Evolutionary conservation across 106 monocot genomes (phyloP).

Genomic region (Gastrodia elata): DNA sequence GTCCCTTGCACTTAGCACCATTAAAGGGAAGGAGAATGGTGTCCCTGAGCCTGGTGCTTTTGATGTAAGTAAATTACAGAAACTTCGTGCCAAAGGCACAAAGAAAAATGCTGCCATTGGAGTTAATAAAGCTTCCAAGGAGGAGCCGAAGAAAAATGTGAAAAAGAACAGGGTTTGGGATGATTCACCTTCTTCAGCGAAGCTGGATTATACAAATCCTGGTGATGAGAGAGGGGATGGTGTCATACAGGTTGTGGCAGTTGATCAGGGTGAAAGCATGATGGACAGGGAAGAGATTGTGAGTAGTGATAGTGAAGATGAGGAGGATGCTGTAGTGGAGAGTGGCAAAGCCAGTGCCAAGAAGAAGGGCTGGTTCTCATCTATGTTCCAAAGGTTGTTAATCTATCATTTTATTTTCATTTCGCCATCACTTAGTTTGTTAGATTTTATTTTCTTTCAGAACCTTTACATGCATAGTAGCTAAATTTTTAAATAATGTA

Average conservation of each 20-base stretch:
- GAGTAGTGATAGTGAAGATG: conserved; percentile 81
- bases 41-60: conserved; percentile 63
- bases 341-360: conserved; percentile 33
- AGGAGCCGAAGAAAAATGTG: conserved; percentile 49
- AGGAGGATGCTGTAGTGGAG: conserved; percentile 52
- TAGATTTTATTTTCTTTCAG: no score
- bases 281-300: conserved; percentile 85
- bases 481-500: no score
- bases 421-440: background rate
- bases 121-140: conserved; percentile 16
- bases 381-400: conserved; percentile 76
- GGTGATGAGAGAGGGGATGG: conserved; percentile 71
- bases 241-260: conserved; percentile 34
- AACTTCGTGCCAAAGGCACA: conserved; percentile 52
- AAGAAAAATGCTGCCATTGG: conserved; percentile 37
- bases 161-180: conserved; percentile 98
- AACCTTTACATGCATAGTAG: no score
- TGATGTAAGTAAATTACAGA: conserved; percentile 93
- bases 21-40: conserved; percentile 61
- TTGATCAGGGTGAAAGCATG: conserved; percentile 82
- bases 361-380: conserved; percentile 93
- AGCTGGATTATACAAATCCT: conserved; percentile 82
- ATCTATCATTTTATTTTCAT: background rate
- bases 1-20: conserved; percentile 7
- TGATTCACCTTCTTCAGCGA: conserved; percentile 48